A percentile compares a stretch with the other conserved stretches of the same genome.
Conservation (phyloP, 2,329 filamentous ascomycete genomes). For the Clonostachys sp. region DNA sequence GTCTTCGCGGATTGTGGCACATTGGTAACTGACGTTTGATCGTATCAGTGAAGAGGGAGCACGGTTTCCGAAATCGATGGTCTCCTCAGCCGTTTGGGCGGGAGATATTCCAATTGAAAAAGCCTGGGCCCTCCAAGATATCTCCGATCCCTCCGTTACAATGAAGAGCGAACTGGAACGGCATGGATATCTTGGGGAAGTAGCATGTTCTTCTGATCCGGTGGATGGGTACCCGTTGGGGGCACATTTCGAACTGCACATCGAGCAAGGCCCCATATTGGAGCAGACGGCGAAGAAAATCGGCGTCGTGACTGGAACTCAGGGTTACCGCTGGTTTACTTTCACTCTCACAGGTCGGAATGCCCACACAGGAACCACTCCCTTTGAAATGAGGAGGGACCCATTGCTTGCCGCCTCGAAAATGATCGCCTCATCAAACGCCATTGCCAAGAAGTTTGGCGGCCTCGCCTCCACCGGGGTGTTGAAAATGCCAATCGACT, state of each 20-base stretch:
- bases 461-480: constrained; percentile 23
- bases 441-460: constrained; percentile 13
- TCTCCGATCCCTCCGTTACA: constrained; percentile 6
- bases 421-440: constrained; percentile 22
- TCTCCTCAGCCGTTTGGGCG: constrained; percentile 73
- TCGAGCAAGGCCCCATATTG: constrained; percentile 61
- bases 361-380: constrained; percentile 21
- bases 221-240: constrained; percentile 47
- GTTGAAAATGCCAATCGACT: constrained; percentile 43
- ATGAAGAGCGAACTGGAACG: constrained; percentile 51
- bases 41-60: constrained; percentile 68
- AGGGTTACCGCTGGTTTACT: constrained; percentile 24
- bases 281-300: constrained; percentile 54
- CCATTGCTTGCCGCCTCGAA: constrained; percentile 23
- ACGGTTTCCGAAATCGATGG: constrained; percentile 71
- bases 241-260: constrained; percentile 64
- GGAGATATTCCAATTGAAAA: constrained; percentile 56
- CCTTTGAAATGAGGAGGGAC: constrained; percentile 23
- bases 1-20: too few species aligned
- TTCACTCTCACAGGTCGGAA: constrained; percentile 19
- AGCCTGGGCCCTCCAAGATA: constrained; percentile 41
- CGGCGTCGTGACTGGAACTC: constrained; percentile 15
- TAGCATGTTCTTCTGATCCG: constrained; percentile 13
- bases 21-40: constrained; percentile 3
- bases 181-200: constrained; percentile 64